phyloP scores from a whole-genome alignment of 345 rosid genomes.

The Bruguiera parviflora region DNA sequence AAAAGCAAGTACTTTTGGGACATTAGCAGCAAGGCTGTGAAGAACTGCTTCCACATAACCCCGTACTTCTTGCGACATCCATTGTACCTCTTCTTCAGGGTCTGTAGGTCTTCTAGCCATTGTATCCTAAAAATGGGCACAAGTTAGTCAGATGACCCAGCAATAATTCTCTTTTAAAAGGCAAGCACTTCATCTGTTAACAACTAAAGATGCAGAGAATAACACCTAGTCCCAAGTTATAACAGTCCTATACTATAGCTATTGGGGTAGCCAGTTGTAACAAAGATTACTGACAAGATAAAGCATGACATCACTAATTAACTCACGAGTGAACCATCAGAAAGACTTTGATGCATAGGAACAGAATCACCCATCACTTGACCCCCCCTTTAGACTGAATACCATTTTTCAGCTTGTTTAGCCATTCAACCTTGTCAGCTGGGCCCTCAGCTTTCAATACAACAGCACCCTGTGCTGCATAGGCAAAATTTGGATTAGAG shows the following conservation, averaged over 20 bases:
- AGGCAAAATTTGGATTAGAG: constrained; percentile 2
- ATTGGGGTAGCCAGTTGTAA: not conserved
- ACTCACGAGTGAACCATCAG: constrained; percentile 98
- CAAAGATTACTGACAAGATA: not conserved
- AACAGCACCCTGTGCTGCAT: constrained; percentile 85
- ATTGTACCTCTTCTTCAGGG: constrained; percentile 97
- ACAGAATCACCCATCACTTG: constrained; percentile 53
- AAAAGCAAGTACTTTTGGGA: constrained; percentile 66
- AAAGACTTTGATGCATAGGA: constrained; percentile 80
- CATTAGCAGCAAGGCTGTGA: constrained; percentile 96
- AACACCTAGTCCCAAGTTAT: not conserved
- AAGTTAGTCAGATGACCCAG: not conserved
- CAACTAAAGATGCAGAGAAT: not conserved
- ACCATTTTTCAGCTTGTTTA: constrained; percentile 68
- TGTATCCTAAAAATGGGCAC: constrained; percentile 51
- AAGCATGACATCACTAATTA: not conserved
- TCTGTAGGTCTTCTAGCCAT: constrained; percentile 90
- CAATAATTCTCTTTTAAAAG: not conserved
- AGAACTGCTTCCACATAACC: constrained; percentile 99
- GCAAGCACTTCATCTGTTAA: not conserved
- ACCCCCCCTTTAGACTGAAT: constrained; percentile 65
- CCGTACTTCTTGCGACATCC: constrained; percentile 99
- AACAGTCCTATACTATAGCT: not conserved
- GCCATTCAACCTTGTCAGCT: constrained; percentile 84
- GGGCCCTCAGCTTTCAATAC: constrained; percentile 79